Conservation (phyloP, 106 monocot genomes). For the Phalaenopsis equestris region DNA sequence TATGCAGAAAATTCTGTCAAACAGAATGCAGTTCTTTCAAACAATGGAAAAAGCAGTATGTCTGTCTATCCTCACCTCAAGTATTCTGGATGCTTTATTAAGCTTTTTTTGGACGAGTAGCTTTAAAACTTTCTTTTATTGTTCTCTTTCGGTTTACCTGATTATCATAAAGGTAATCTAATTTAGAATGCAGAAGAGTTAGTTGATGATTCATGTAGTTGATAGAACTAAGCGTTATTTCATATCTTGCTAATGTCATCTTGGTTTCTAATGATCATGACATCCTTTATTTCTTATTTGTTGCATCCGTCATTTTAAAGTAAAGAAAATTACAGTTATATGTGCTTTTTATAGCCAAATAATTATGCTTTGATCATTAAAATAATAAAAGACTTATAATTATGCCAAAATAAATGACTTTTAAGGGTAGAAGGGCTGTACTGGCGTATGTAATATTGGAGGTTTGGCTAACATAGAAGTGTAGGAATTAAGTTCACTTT, state of each 20-base stretch:
- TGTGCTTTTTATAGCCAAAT: neutral
- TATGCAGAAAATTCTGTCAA: conserved; percentile 95
- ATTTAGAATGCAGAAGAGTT: neutral
- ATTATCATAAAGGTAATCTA: neutral
- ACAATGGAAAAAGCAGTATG: conserved; percentile 88
- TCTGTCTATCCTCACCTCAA: conserved; percentile 4
- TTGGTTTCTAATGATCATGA: neutral
- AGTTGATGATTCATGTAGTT: neutral
- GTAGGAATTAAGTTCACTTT: too few relatives aligned
- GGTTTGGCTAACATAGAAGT: too few relatives aligned
- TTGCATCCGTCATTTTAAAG: neutral
- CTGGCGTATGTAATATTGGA: neutral
- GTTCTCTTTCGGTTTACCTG: neutral
- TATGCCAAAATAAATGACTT: neutral
- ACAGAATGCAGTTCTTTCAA: conserved; percentile 69
- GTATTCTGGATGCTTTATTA: neutral
- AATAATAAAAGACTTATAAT: too few relatives aligned
- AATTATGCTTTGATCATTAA: neutral
- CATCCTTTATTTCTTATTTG: neutral
- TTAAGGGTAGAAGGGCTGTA: neutral
- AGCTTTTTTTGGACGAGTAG: neutral
- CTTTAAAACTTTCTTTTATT: neutral
- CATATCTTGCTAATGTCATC: neutral
- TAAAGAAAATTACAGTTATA: neutral
- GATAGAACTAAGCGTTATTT: neutral